phyloP scores from a whole-genome alignment of 208 protist species.

The Trypanosoma cruzi region DNA sequence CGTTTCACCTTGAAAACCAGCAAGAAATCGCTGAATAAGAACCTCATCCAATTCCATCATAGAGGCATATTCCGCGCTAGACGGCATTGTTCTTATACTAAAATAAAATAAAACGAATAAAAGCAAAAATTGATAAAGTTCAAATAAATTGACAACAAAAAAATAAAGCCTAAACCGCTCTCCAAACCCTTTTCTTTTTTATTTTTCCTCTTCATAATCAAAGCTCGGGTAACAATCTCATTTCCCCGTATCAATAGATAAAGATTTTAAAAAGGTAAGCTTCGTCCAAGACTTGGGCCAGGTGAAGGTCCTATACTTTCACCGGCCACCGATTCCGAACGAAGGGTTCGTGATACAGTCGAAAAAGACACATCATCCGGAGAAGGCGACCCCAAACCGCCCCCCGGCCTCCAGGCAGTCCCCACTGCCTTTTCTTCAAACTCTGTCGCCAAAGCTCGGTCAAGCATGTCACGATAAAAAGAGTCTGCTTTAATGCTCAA shows the following conservation, averaged over 20 bases:
- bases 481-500: conserved; percentile 86
- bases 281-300: conserved; percentile 57
- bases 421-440: conserved; percentile 50
- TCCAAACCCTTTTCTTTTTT: neutral
- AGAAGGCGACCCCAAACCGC: conserved; percentile 34
- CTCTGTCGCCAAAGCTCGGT: conserved; percentile 70
- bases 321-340: conserved; percentile 48
- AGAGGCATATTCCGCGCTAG: conserved; percentile 12
- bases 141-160: neutral
- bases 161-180: neutral
- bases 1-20: conserved; percentile 21
- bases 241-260: neutral
- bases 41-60: conserved; percentile 20
- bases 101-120: neutral
- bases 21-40: conserved; percentile 37
- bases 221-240: too few relatives aligned
- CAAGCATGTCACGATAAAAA: conserved; percentile 85
- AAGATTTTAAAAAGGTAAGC: conserved; percentile 27
- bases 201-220: neutral
- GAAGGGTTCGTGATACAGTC: conserved; percentile 51
- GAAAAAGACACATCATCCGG: conserved; percentile 76
- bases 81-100: conserved; percentile 4
- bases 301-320: conserved; percentile 52
- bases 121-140: neutral
- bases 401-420: conserved; percentile 39